Conservation (phyloP, 1,139 yeast species). For the Eremothecium coryli region DNA sequence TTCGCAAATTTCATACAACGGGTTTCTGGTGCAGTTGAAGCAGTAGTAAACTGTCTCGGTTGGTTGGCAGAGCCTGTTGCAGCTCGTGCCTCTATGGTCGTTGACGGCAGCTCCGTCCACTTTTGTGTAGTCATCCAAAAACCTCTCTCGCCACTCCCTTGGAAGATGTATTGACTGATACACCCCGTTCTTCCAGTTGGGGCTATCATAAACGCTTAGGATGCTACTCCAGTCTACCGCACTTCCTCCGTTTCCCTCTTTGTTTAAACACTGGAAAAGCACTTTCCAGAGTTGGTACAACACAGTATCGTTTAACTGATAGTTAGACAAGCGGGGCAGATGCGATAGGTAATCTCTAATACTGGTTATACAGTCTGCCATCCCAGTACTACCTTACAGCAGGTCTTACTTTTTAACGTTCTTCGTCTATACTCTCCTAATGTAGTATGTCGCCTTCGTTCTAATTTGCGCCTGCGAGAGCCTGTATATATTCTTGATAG, state of each 20-base stretch:
- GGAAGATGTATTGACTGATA: slow-evolving; percentile 14
- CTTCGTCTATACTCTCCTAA: too few species aligned
- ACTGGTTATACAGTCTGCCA: slow-evolving; percentile 10
- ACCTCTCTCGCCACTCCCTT: slow-evolving; percentile 18
- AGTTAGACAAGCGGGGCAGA: slow-evolving; percentile 20
- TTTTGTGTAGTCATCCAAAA: slow-evolving; percentile 7
- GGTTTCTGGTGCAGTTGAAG: slow-evolving; percentile 28
- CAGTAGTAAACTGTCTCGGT: slow-evolving; percentile 28
- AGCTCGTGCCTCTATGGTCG: slow-evolving; percentile 22
- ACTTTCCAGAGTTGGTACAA: slow-evolving; percentile 26
- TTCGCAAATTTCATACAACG: slow-evolving; percentile 47
- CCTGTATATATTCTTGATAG: too few species aligned
- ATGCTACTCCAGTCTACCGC: slow-evolving; percentile 21
- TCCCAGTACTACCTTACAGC: slow-evolving; percentile 7
- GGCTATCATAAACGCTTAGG: slow-evolving; percentile 13
- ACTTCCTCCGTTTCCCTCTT: slow-evolving; percentile 7
- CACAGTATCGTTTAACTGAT: slow-evolving; percentile 19
- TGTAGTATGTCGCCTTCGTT: too few species aligned
- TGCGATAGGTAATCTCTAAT: slow-evolving; percentile 19
- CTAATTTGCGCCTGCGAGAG: too few species aligned
- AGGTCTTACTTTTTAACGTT: too few species aligned
- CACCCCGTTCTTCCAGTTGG: slow-evolving; percentile 17
- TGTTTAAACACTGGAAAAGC: slow-evolving; percentile 12
- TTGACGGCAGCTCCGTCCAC: slow-evolving; percentile 2
- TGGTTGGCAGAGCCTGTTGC: slow-evolving; percentile 23